These are phyloP conservation scores for Selenicereus undatus DNA, from an alignment of 148 eudicot genomes.

Conservation along the genomic window DNA sequence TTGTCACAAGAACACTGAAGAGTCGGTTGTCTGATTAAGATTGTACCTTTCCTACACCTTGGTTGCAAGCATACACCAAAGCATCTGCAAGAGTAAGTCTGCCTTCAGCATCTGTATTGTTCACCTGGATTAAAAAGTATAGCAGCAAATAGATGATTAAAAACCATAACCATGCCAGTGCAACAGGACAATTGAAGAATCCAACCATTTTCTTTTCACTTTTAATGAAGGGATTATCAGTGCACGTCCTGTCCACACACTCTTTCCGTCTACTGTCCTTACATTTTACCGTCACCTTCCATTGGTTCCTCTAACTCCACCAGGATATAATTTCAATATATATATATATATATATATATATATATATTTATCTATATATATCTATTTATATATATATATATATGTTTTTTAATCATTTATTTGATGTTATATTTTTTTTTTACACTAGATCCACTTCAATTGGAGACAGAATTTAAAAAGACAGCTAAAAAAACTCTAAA, in stretches of 20 bases:
- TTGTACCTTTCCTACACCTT: constrained; percentile 95
- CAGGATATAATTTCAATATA: no score
- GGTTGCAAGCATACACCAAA: constrained; percentile 93
- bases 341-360: no score
- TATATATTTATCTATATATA: no score
- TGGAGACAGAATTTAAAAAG: background rate
- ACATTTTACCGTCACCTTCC: no score
- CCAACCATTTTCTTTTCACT: background rate
- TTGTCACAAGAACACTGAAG: background rate
- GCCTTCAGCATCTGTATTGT: constrained; percentile 99
- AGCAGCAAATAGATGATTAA: constrained; percentile 1
- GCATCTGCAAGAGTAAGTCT: constrained; percentile 99
- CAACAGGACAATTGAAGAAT: background rate
- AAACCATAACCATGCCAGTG: background rate
- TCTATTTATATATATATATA: no score
- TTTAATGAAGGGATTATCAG: background rate
- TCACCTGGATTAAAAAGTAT: constrained; percentile 51
- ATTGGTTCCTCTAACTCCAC: no score
- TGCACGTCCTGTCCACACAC: background rate
- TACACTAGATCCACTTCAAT: background rate
- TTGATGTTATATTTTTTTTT: no score
- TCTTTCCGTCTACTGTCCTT: background rate
- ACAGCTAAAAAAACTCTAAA: background rate
- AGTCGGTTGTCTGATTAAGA: background rate
- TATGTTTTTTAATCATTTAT: no score